A percentile compares a stretch with the other conserved stretches of the same genome.
Evolutionary conservation across 2,329 filamentous ascomycete species (phyloP).

Genomic region (Clathrospora elynae): DNA sequence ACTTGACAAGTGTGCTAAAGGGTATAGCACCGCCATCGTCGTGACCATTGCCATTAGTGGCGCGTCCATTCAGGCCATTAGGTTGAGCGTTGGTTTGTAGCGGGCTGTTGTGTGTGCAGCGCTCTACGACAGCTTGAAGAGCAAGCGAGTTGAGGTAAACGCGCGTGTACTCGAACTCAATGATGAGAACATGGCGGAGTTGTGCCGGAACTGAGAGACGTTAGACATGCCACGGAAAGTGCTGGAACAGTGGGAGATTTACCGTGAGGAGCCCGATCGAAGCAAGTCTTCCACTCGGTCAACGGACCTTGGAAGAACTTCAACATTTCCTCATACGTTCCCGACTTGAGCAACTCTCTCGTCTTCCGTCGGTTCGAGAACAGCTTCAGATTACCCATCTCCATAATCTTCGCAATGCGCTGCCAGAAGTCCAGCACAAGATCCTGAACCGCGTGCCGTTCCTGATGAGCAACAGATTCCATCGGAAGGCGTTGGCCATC

Average conservation of each 20-base stretch:
- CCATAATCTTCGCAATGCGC: slow-evolving; percentile 90
- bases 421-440: slow-evolving; percentile 83
- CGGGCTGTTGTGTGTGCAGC: slow-evolving; percentile 76
- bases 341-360: slow-evolving; percentile 83
- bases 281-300: slow-evolving; percentile 77
- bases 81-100: slow-evolving; percentile 43
- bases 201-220: slow-evolving; percentile 56
- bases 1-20: slow-evolving; percentile 52
- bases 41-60: slow-evolving; percentile 27
- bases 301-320: slow-evolving; percentile 81
- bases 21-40: slow-evolving; percentile 52
- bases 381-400: slow-evolving; percentile 83
- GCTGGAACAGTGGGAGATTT: not conserved
- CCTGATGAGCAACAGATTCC: slow-evolving; percentile 45
- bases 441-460: slow-evolving; percentile 55
- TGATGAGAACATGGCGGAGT: slow-evolving; percentile 78
- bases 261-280: slow-evolving; percentile 71
- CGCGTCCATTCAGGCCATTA: slow-evolving; percentile 27
- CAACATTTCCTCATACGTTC: slow-evolving; percentile 79
- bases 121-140: slow-evolving; percentile 90
- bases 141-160: slow-evolving; percentile 95
- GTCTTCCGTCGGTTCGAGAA: slow-evolving; percentile 89
- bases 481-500: slow-evolving; percentile 45
- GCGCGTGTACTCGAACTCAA: slow-evolving; percentile 94
- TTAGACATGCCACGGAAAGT: slow-evolving; percentile 22